phyloP scores from a whole-genome alignment of 345 rosid genomes.

The Euphorbia peplus region DNA sequence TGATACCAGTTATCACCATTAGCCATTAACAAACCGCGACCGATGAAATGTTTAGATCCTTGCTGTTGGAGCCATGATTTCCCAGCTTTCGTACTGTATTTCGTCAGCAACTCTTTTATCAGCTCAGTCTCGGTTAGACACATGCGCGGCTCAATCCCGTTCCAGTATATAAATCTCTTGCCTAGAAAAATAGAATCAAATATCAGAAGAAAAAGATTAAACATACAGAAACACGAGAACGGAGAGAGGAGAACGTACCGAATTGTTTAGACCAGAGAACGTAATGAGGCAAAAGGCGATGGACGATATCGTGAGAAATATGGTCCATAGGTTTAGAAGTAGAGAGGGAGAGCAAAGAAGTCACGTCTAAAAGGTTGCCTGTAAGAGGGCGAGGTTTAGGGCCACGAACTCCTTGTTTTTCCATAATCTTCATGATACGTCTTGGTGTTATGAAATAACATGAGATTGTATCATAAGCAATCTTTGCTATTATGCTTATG shows the following conservation, averaged over 20 bases:
- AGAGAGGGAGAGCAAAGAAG: conserved; percentile 55
- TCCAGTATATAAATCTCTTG: conserved; percentile 80
- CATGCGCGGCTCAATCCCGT: conserved; percentile 85
- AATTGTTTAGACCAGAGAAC: conserved; percentile 71
- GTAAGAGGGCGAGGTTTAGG: conserved; percentile 67
- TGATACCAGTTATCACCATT: conserved; percentile 61
- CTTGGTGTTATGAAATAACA: conserved; percentile 69
- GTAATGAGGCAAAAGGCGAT: conserved; percentile 83
- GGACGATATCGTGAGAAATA: conserved; percentile 66
- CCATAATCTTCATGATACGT: conserved; percentile 72
- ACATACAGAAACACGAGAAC: too few species aligned
- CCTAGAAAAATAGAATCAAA: conserved; percentile 35
- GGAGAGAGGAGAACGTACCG: too few species aligned
- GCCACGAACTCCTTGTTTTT: conserved; percentile 84
- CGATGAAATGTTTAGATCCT: conserved; percentile 82
- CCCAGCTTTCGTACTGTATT: conserved; percentile 65
- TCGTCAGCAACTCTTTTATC: conserved; percentile 69
- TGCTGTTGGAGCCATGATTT: conserved; percentile 94
- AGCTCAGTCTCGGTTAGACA: conserved; percentile 70
- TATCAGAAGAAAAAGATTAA: background rate
- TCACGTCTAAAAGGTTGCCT: conserved; percentile 75
- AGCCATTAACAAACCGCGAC: conserved; percentile 75
- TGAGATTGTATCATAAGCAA: conserved; percentile 50
- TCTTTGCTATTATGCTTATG: conserved; percentile 30
- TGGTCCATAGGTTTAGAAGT: conserved; percentile 54